Evolutionary conservation across 768 basidiomycete species (phyloP), one percentile per base, ranked within the genome.

Genomic region (Suillus fuscotomentosus): DNA sequence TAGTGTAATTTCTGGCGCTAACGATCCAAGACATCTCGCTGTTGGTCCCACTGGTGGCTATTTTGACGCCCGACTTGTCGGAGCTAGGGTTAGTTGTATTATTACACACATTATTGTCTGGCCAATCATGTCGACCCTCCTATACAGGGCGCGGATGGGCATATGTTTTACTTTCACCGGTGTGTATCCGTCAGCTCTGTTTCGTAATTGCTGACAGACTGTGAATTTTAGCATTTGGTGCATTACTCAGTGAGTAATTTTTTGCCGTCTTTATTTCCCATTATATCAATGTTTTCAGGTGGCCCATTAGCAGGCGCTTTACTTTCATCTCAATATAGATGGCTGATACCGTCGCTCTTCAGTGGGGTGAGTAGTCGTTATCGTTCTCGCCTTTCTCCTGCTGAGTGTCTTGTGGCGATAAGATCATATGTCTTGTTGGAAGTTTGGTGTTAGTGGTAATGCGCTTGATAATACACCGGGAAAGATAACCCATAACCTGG

Each of bases 291-390:
- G 77, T 81, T 13, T 59, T 42, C 4, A 80, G 86, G 86, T 5
- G 83, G 84, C 0, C 87, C 88, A 0, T 82, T 88, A 63, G 82
- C 82, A 39, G 88, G 88, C 0, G 82, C 85, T 4, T 73, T 88
- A 24, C 80, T 89, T 10, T 80, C 84, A 0, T 65, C 77, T 9
- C 71, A 77, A 0, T 86, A 82, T 64, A 68, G 81, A 3, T 89
- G 88, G 88, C 86, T 83, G 83, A 78, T 83, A 47, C 83, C 85
- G 1, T 81, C 82, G 6, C 63, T 87, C 8, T 89, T 87, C 68
- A 77, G 81, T 34, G 86, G 84, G 62, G 75, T 80, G 45, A 42
- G 75, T 68, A 24, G 15, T 57, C 17, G 15, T 24, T 0, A 27
- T 54, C 3, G 3, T 57, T 41, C 56, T 39, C 39, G 15, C 2